Percentiles rank a stretch among this genome's conserved stretches.
Evolutionary conservation across 805 yeast genomes (phyloP).

Genomic region (Candida sphagnicola): DNA sequence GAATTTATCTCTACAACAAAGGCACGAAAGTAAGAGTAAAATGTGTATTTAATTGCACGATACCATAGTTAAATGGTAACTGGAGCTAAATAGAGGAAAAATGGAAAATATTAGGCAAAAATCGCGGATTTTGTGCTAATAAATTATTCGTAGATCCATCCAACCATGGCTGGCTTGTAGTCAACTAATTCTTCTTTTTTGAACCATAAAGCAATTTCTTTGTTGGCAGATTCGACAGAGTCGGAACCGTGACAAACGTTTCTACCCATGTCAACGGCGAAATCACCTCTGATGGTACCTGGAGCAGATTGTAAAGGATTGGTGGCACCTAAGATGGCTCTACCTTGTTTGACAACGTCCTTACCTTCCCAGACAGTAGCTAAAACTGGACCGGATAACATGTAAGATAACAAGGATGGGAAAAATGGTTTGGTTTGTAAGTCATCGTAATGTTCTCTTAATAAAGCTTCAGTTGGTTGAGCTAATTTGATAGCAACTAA

Average conservation of each 20-base stretch:
- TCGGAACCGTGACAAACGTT: slow-evolving; percentile 99
- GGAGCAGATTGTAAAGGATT: slow-evolving; percentile 97
- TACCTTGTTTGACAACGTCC: slow-evolving; percentile 98
- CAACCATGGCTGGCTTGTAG: slow-evolving; percentile 80
- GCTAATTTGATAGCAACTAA: slow-evolving; percentile 92
- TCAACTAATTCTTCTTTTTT: slow-evolving; percentile 92
- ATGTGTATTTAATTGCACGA: too few species aligned
- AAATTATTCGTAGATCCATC: slow-evolving; percentile 97
- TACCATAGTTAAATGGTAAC: too few species aligned
- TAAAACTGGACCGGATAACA: slow-evolving; percentile 97
- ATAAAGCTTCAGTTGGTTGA: slow-evolving; percentile 78
- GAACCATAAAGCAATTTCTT: slow-evolving; percentile 97
- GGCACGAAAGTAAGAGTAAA: too few species aligned
- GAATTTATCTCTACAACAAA: too few species aligned
- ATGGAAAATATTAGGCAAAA: too few species aligned
- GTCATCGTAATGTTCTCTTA: slow-evolving; percentile 94
- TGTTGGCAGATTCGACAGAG: slow-evolving; percentile 95
- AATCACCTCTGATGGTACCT: slow-evolving; percentile 99
- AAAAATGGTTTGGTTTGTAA: slow-evolving; percentile 95
- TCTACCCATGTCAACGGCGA: slow-evolving; percentile 98
- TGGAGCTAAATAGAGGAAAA: too few species aligned
- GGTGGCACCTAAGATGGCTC: slow-evolving; percentile 97
- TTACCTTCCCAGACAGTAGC: slow-evolving; percentile 99
- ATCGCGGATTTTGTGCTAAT: too few species aligned
- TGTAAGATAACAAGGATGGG: slow-evolving; percentile 94